These are phyloP conservation scores for Pneumocystis oryctolagi DNA, from an alignment of 1,139 yeast genomes.

Conservation along the genomic window DNA sequence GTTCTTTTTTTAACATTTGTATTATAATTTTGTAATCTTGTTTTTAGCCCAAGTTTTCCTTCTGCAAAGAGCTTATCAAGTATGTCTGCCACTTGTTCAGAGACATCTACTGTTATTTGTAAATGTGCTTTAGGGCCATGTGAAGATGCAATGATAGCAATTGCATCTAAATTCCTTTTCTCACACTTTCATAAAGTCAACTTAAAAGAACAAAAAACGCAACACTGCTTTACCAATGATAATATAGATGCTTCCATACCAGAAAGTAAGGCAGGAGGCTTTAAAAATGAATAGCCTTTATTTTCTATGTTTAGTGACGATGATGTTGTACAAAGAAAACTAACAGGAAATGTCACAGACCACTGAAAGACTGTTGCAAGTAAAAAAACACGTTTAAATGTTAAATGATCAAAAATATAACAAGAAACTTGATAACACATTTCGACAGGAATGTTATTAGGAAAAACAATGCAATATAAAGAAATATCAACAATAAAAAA, in stretches of 20 bases:
- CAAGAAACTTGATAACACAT: background rate
- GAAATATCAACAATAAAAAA: background rate
- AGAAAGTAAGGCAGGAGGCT: background rate
- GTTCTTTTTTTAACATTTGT: background rate
- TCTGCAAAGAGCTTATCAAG: background rate
- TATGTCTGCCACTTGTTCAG: background rate
- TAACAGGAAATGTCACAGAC: background rate
- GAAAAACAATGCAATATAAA: background rate
- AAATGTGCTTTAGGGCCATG: background rate
- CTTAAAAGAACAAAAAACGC: background rate
- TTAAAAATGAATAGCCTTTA: background rate
- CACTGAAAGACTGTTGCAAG: background rate
- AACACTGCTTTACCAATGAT: background rate
- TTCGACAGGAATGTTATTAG: background rate
- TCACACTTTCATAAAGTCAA: background rate
- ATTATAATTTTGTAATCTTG: background rate
- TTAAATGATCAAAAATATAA: background rate
- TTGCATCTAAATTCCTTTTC: background rate
- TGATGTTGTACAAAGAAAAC: background rate
- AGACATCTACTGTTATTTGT: background rate
- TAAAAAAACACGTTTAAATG: background rate
- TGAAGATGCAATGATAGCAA: background rate
- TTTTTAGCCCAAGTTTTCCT: background rate
- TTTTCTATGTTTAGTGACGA: background rate
- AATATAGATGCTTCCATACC: constrained; percentile 1